These are phyloP conservation scores for Dactylonectria estremocensis DNA, from an alignment of 2,329 filamentous ascomycete genomes.

Conservation along the genomic window DNA sequence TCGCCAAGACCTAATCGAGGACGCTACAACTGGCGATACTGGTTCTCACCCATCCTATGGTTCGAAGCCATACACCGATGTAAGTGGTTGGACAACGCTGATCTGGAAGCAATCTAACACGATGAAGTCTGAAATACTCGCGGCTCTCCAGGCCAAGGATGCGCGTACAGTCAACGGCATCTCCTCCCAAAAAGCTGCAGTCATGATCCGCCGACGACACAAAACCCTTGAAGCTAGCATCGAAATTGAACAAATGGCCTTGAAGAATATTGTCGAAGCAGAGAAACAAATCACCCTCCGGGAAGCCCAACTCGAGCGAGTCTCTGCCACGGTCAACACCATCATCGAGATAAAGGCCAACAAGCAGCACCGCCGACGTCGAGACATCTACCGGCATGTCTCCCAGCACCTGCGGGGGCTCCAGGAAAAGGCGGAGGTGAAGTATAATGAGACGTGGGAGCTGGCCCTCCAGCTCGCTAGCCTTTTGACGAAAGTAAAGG, in stretches of 20 bases:
- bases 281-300: constrained; percentile 31
- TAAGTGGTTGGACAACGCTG: constrained; percentile 8
- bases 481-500: constrained; percentile 25
- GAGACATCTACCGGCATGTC: constrained; percentile 46
- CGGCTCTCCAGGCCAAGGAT: constrained; percentile 39
- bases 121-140: constrained; percentile 35
- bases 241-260: constrained; percentile 14
- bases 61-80: constrained; percentile 39
- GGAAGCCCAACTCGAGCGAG: constrained; percentile 33
- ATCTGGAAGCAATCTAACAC: background rate
- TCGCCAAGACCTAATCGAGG: background rate
- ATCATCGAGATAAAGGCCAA: constrained; percentile 23
- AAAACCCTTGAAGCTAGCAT: constrained; percentile 34
- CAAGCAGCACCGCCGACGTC: constrained; percentile 23
- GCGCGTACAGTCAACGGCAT: constrained; percentile 43
- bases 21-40: background rate
- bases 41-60: background rate
- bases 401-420: constrained; percentile 45
- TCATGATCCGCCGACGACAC: constrained; percentile 39
- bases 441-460: constrained; percentile 25
- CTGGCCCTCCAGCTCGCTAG: constrained; percentile 18
- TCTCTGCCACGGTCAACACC: constrained; percentile 13
- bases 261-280: constrained; percentile 4
- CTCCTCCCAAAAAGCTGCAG: constrained; percentile 30
- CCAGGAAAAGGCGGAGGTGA: constrained; percentile 10